phyloP scores from a whole-genome alignment of 805 yeast species.

The Aciculoconidium aculeatum region DNA sequence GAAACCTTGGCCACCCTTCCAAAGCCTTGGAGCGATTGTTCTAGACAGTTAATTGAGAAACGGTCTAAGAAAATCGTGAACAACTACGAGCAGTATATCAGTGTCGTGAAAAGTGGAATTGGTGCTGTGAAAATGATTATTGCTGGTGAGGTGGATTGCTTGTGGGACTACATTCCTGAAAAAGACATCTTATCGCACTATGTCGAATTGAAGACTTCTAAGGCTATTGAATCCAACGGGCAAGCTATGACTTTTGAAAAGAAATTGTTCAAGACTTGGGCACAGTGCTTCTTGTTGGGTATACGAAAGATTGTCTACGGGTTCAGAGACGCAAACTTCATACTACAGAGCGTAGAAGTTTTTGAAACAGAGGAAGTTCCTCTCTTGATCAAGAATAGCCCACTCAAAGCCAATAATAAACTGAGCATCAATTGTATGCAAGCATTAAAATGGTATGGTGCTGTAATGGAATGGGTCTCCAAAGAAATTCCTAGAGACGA shows the following conservation, averaged over 20 bases:
- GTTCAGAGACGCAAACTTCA: slow-evolving; percentile 68
- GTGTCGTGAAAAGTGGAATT: slow-evolving; percentile 81
- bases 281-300: slow-evolving; percentile 87
- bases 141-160: slow-evolving; percentile 92
- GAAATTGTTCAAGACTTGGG: slow-evolving; percentile 81
- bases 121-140: slow-evolving; percentile 63
- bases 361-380: slow-evolving; percentile 79
- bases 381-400: slow-evolving; percentile 49
- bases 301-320: slow-evolving; percentile 79
- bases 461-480: slow-evolving; percentile 72
- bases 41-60: slow-evolving; percentile 63
- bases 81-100: slow-evolving; percentile 70
- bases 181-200: slow-evolving; percentile 63
- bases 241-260: slow-evolving; percentile 65
- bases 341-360: slow-evolving; percentile 66
- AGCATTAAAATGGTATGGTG: slow-evolving; percentile 84
- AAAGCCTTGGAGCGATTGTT: slow-evolving; percentile 65
- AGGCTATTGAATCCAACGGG: slow-evolving; percentile 46
- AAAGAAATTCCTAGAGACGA: slow-evolving; percentile 43
- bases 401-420: slow-evolving; percentile 21
- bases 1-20: slow-evolving; percentile 72
- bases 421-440: slow-evolving; percentile 58
- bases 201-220: slow-evolving; percentile 75
- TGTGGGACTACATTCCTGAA: slow-evolving; percentile 71
- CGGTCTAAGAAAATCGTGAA: slow-evolving; percentile 56